Conservation (phyloP, 106 monocot genomes). For the Platanthera guangdongensis region DNA sequence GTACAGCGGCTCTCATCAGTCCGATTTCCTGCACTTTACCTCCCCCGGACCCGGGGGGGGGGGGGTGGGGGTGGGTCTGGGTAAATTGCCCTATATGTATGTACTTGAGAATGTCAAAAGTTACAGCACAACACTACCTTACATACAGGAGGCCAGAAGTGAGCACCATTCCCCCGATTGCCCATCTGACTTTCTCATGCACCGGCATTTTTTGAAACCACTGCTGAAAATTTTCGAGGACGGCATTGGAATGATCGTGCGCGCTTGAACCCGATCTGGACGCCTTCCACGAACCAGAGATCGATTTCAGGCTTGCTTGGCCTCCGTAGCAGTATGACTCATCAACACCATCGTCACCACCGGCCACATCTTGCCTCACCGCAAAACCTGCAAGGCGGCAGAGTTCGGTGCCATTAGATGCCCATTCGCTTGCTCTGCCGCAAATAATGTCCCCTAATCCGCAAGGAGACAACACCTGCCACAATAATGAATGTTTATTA, state of each 20-base stretch:
- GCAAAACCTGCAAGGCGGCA: slow-evolving; percentile 77
- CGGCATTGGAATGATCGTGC: slow-evolving; percentile 7
- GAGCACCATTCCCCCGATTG: slow-evolving; percentile 82
- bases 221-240: slow-evolving; percentile 41
- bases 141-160: slow-evolving; percentile 68
- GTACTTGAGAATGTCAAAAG: not conserved
- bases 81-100: too few species aligned
- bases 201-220: slow-evolving; percentile 38
- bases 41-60: too few species aligned
- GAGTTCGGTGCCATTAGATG: slow-evolving; percentile 91
- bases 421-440: slow-evolving; percentile 79
- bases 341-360: slow-evolving; percentile 16
- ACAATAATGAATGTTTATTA: slow-evolving; percentile 15
- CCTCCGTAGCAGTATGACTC: slow-evolving; percentile 74
- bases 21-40: too few species aligned
- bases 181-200: slow-evolving; percentile 67
- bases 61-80: too few species aligned
- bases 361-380: slow-evolving; percentile 29
- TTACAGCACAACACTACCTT: slow-evolving; percentile 35
- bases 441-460: slow-evolving; percentile 76
- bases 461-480: slow-evolving; percentile 84
- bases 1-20: too few species aligned
- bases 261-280: slow-evolving; percentile 15
- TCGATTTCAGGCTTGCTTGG: slow-evolving; percentile 60
- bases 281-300: slow-evolving; percentile 60